Base-by-base conservation (phyloP, 2,329 filamentous ascomycete genomes). In the Trichophyton equinum region DNA sequence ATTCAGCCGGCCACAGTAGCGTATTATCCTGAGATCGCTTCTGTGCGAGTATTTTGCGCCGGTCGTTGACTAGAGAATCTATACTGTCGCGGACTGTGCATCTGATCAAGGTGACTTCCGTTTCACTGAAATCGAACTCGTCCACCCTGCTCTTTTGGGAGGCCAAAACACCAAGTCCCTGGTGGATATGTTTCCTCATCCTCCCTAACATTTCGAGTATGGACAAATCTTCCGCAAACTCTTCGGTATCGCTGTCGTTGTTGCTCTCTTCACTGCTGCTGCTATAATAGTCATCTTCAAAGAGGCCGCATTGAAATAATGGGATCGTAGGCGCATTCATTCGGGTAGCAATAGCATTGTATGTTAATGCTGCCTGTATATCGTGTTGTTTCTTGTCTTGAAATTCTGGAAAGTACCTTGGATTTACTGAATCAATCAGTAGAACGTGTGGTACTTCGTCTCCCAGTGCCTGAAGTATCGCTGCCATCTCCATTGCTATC, bases 401-500 rank as follows among this genome's bases (percentile, higher is more conserved):
- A 42, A 61, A 61, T 22, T 25, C 44, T 11, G 60, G 60, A 42
- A 58, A 62, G 44, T 61, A 61, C 53, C 62, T 57, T 4, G 66
- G 66, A 33, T 66, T 66, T 11, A 62, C 55, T 18, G 66, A 66
- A 47, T 67, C 66, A 47, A 68, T 64, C 64, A 68, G 62, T 36
- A 68, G 58, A 22, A 68, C 64, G 13, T 65, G 61, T 53, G 62
- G 46, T 27, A 67, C 64, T 36, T 61, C 59, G 33, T 66, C 62
- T 4, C 65, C 65, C 25, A 59, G 57, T 6, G 53, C 25, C 8
- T 62, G 60, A 4, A 67, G 57, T 22, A 67, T 61, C 3, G 57
- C 57, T 25, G 66, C 66, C 63, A 68, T 65, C 56, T 68, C 67
- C 36, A 65, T 57, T 15, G 74, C 72, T 60, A 70, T 68, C 22